Conservation (phyloP, 2,329 filamentous ascomycete species). For the Stagonosporopsis chrysanthemi region DNA sequence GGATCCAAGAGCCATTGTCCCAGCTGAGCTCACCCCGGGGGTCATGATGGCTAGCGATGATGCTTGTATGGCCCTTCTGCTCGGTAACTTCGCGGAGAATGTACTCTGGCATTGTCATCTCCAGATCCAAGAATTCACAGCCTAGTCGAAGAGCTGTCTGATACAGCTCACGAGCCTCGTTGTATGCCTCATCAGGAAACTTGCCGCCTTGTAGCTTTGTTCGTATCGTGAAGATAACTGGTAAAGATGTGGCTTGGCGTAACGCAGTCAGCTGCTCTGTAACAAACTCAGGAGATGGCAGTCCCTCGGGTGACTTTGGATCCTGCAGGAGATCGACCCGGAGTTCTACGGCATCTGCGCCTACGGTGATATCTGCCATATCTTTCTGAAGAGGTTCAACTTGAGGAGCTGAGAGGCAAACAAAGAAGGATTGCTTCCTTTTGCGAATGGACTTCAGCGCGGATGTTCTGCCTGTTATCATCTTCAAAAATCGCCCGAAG, state of each 20-base stretch:
- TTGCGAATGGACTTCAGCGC: slow-evolving; percentile 67
- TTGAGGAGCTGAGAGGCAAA: slow-evolving; percentile 84
- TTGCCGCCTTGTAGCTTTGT: slow-evolving; percentile 85
- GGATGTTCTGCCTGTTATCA: slow-evolving; percentile 69
- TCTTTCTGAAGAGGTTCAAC: slow-evolving; percentile 69
- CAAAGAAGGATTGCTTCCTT: slow-evolving; percentile 83
- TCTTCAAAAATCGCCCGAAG: slow-evolving; percentile 75
- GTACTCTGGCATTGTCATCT: slow-evolving; percentile 84
- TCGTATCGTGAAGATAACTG: slow-evolving; percentile 91
- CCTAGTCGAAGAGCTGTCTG: slow-evolving; percentile 80
- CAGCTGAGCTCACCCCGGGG: slow-evolving; percentile 80
- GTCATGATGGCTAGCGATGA: slow-evolving; percentile 97
- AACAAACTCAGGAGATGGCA: slow-evolving; percentile 76
- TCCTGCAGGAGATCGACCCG: slow-evolving; percentile 90
- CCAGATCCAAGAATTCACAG: slow-evolving; percentile 91
- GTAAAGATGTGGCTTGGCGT: slow-evolving; percentile 73
- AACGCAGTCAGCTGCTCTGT: slow-evolving; percentile 82
- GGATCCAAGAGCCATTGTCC: slow-evolving; percentile 91
- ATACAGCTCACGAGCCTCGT: slow-evolving; percentile 79
- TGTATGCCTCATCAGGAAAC: slow-evolving; percentile 78
- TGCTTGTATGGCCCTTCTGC: slow-evolving; percentile 75
- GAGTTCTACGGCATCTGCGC: slow-evolving; percentile 91
- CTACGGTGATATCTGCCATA: slow-evolving; percentile 77
- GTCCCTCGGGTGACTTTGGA: slow-evolving; percentile 62
- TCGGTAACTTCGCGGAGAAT: slow-evolving; percentile 74